Evolutionary conservation across 2,329 filamentous ascomycete species (phyloP).

Genomic region (Neofusicoccum umdonicola): DNA sequence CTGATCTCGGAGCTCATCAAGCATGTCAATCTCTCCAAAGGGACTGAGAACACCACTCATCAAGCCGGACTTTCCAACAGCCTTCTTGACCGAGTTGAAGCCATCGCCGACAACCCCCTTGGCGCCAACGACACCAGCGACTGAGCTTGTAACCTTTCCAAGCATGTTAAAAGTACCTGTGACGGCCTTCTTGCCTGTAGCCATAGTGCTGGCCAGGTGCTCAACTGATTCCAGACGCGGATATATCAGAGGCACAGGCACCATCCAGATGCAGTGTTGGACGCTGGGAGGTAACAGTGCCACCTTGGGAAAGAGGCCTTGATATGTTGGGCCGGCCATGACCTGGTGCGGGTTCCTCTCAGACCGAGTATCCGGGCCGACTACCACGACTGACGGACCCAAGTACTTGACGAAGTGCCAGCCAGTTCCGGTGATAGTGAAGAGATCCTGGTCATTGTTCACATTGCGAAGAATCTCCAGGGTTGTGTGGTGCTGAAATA

Average conservation of each 20-base stretch:
- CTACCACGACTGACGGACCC: conserved; percentile 83
- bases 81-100: conserved; percentile 93
- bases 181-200: conserved; percentile 93
- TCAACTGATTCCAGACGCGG: conserved; percentile 89
- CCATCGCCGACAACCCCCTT: conserved; percentile 90
- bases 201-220: conserved; percentile 84
- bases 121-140: conserved; percentile 91
- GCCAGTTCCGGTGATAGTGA: conserved; percentile 93
- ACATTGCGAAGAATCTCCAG: conserved; percentile 89
- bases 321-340: conserved; percentile 93
- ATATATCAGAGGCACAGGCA: conserved; percentile 87
- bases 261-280: conserved; percentile 95
- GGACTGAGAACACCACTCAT: conserved; percentile 96
- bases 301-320: conserved; percentile 94
- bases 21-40: conserved; percentile 91
- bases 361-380: conserved; percentile 87
- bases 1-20: conserved; percentile 91
- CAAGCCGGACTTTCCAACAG: conserved; percentile 88
- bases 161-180: conserved; percentile 96
- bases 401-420: conserved; percentile 99
- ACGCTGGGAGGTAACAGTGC: conserved; percentile 86
- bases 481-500: conserved; percentile 98
- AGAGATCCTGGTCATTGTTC: conserved; percentile 83
- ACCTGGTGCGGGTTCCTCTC: conserved; percentile 89
- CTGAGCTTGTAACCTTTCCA: conserved; percentile 90